Evolutionary conservation across 164 flowering plant species (phyloP).

Genomic region (Kalanchoe fedtschenkoi): DNA sequence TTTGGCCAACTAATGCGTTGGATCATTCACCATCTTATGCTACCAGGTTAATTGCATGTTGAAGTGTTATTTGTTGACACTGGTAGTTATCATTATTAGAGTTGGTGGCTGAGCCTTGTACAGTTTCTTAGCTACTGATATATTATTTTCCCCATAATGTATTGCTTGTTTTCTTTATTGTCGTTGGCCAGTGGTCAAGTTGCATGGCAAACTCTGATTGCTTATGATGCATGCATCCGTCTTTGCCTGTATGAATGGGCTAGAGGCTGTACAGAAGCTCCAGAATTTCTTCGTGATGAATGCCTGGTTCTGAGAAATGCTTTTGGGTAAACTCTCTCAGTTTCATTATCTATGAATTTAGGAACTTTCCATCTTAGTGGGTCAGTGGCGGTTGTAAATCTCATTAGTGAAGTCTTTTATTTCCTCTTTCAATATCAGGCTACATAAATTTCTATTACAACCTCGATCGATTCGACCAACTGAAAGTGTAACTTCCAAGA

Average conservation of each 20-base stretch:
- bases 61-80: too few species aligned
- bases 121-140: too few species aligned
- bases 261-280: slow-evolving; percentile 74
- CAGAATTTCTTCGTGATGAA: slow-evolving; percentile 73
- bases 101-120: too few species aligned
- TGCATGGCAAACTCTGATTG: slow-evolving; percentile 75
- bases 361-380: background rate
- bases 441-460: slow-evolving; percentile 65
- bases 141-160: too few species aligned
- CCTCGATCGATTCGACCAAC: slow-evolving; percentile 38
- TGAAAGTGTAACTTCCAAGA: slow-evolving; percentile 23
- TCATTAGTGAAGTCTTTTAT: slow-evolving; percentile 1
- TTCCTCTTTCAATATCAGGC: slow-evolving; percentile 21
- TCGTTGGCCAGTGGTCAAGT: slow-evolving; percentile 49
- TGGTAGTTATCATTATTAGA: too few species aligned
- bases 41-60: background rate
- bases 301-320: slow-evolving; percentile 68
- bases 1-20: background rate
- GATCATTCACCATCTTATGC: slow-evolving; percentile 2
- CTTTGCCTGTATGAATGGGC: slow-evolving; percentile 81
- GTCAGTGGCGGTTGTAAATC: background rate
- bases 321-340: slow-evolving; percentile 50
- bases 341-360: background rate
- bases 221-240: slow-evolving; percentile 90
- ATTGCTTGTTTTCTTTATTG: too few species aligned